phyloP scores from a whole-genome alignment of 257 asterid genomes.

The Solanum clarkiae region DNA sequence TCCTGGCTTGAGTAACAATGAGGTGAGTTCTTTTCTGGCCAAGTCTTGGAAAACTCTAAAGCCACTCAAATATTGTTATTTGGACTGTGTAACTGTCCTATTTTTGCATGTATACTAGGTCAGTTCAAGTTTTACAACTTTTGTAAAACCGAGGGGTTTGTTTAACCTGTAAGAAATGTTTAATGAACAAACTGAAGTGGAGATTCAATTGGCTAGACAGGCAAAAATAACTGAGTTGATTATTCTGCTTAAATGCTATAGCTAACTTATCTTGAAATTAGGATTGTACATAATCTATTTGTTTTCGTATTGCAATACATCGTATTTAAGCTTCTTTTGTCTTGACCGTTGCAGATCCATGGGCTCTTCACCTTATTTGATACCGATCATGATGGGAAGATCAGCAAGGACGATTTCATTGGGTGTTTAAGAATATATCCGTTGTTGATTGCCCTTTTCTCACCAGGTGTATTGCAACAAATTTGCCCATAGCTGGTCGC shows the following conservation, averaged over 20 bases:
- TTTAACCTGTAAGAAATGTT: neutral
- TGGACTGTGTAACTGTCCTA: neutral
- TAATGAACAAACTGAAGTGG: neutral
- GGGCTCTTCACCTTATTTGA: constrained; percentile 59
- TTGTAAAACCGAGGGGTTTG: neutral
- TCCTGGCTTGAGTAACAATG: constrained; percentile 43
- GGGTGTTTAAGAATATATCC: constrained; percentile 55
- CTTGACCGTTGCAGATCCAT: constrained; percentile 26
- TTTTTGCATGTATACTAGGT: neutral
- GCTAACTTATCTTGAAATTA: neutral
- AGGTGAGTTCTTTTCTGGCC: constrained; percentile 34
- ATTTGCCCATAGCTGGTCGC: constrained; percentile 6
- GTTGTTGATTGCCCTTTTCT: constrained; percentile 60
- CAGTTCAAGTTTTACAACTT: neutral
- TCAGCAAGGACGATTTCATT: constrained; percentile 54
- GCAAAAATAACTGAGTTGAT: neutral
- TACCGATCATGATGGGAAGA: constrained; percentile 48
- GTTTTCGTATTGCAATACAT: neutral
- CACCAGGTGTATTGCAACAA: constrained; percentile 26
- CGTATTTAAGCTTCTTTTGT: neutral
- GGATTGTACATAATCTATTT: neutral
- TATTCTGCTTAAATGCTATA: neutral
- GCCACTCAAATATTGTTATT: neutral
- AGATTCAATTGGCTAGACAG: neutral
- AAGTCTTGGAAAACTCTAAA: neutral